Evolutionary conservation across 1,139 yeast species (phyloP), one percentile per base, ranked within the genome.

Genomic region (Chernovozyma sophiae-reginae): DNA sequence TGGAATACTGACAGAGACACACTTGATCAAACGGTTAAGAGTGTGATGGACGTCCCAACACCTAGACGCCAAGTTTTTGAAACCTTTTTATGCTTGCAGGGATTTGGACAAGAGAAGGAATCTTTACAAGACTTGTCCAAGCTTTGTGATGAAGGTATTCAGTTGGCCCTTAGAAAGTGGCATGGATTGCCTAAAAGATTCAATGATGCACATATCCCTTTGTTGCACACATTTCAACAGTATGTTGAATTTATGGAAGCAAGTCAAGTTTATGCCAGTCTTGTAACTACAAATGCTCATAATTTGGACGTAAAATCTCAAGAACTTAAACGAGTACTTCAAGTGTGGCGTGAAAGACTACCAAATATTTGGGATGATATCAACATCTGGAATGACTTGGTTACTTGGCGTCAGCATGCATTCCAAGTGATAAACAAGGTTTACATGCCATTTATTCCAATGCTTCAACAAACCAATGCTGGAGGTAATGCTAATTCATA

Each of bases 181-280:
- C 86, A 84, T 48, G 86, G 95, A 0, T 66, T 94, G 36, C 98
- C 98, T 2, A 69, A 66, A 32, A 71, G 86, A 43, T 77, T 86
- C 43, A 83, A 87, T 14, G 81, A 79, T 43, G 95, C 97, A 0
- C 99, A 94, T 55, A 76, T 86, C 38, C 92, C 97, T 13, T 68
- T 94, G 44, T 68, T 94, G 41, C 98, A 94, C 55, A 86, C 95
- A 0, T 90, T 94, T 72, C 99, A 94, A 60, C 97, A 92, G 55
- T 92, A 90, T 53, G 96, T 94, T 35, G 99, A 94, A 60, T 87
- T 94, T 51, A 83, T 89, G 86, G 99, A 94, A 58, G 97, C 98
- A 1, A 82, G 95, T 40, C 97, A 90, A 56, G 90, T 94, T 3
- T 94, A 90, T 57, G 81, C 95, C 15, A 84, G 94, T 49, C 71